Conservation (phyloP, 2,329 filamentous ascomycete genomes). For the Calcarisporium arbuscula region DNA sequence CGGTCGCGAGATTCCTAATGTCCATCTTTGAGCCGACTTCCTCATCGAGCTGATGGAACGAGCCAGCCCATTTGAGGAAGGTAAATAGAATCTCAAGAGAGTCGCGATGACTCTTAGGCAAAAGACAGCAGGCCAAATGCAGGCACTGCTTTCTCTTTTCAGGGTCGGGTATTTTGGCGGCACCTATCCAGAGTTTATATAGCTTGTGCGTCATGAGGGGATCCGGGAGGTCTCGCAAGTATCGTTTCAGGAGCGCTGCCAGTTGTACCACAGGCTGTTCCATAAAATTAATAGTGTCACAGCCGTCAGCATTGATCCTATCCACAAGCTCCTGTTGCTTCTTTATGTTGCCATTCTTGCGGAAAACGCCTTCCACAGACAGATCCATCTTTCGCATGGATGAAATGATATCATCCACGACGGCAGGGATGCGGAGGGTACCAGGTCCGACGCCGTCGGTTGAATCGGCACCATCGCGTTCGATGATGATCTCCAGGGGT, state of each 20-base stretch:
- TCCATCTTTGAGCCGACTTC: slow-evolving; percentile 99
- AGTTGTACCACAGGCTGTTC: slow-evolving; percentile 90
- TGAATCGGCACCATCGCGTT: slow-evolving; percentile 93
- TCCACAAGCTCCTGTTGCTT: slow-evolving; percentile 82
- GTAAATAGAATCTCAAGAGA: slow-evolving; percentile 91
- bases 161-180: slow-evolving; percentile 78
- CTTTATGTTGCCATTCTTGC: slow-evolving; percentile 98
- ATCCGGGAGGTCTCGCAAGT: slow-evolving; percentile 88
- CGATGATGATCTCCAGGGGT: slow-evolving; percentile 78
- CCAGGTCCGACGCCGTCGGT: slow-evolving; percentile 94
- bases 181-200: slow-evolving; percentile 82
- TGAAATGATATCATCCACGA: slow-evolving; percentile 89
- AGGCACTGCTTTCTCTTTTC: slow-evolving; percentile 78
- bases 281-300: slow-evolving; percentile 77
- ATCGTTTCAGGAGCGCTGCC: slow-evolving; percentile 89
- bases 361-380: slow-evolving; percentile 96
- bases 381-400: slow-evolving; percentile 99
- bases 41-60: slow-evolving; percentile 95
- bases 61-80: slow-evolving; percentile 95
- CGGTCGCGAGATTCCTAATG: slow-evolving; percentile 91
- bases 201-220: slow-evolving; percentile 93
- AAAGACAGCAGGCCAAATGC: slow-evolving; percentile 83
- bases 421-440: slow-evolving; percentile 80
- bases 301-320: slow-evolving; percentile 77
- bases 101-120: slow-evolving; percentile 89